Evolutionary conservation across 106 monocot species (phyloP).

Genomic region (Dioscorea alata): DNA sequence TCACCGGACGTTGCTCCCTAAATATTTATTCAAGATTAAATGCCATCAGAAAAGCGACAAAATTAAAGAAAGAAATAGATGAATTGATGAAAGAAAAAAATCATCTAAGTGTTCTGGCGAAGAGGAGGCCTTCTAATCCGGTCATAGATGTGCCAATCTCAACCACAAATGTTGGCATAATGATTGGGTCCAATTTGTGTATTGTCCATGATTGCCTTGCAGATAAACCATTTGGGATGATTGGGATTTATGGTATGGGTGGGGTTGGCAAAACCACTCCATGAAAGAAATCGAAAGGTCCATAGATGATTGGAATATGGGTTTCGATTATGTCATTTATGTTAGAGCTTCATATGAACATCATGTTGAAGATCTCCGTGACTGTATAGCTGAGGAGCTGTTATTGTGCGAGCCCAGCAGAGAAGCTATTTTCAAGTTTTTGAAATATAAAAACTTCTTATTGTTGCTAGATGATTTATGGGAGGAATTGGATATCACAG

Average conservation of each 20-base stretch:
- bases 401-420: not conserved
- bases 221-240: not conserved
- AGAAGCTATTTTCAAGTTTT: not conserved
- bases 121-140: too few species aligned
- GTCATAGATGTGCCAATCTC: too few species aligned
- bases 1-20: too few species aligned
- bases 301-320: not conserved
- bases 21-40: too few species aligned
- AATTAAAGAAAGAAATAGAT: too few species aligned
- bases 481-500: not conserved
- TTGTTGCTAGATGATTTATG: conserved; percentile 21
- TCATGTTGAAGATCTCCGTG: not conserved
- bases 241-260: conserved; percentile 15
- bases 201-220: not conserved
- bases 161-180: not conserved
- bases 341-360: not conserved
- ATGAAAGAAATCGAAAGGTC: not conserved
- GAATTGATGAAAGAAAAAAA: too few species aligned
- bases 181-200: not conserved
- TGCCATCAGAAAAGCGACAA: too few species aligned
- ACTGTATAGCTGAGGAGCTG: not conserved
- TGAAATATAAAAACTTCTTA: conserved; percentile 10
- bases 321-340: conserved; percentile 5
- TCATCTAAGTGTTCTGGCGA: too few species aligned
- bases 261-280: conserved; percentile 15